These are phyloP conservation scores for Sporothrix euskadiensis DNA, from an alignment of 2,329 filamentous ascomycete genomes.

Conservation along the genomic window DNA sequence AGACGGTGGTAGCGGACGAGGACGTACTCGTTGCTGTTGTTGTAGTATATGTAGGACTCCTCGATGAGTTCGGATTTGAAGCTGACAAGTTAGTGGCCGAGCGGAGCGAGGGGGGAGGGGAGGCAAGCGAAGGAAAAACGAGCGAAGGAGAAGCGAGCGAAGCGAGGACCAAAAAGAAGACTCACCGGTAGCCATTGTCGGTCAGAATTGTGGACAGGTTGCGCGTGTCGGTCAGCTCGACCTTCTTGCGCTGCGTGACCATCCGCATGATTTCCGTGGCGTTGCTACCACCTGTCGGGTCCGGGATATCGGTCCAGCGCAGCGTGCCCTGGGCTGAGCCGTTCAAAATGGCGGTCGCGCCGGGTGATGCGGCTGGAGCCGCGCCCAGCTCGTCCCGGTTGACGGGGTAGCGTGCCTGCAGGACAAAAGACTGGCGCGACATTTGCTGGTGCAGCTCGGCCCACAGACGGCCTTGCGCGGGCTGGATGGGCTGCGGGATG, in stretches of 20 bases:
- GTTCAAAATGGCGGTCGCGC: conserved; percentile 33
- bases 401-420: conserved; percentile 59
- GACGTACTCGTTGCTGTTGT: conserved; percentile 56
- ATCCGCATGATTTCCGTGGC: conserved; percentile 40
- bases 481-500: conserved; percentile 40
- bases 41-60: conserved; percentile 55
- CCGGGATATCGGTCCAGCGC: conserved; percentile 62
- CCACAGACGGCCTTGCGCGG: conserved; percentile 46
- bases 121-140: not conserved
- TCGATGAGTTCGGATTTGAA: conserved; percentile 56
- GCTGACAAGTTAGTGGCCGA: conserved; percentile 38
- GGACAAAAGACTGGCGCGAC: conserved; percentile 56
- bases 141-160: not conserved
- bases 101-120: not conserved
- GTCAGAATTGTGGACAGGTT: conserved; percentile 51
- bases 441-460: conserved; percentile 57
- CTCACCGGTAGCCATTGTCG: conserved; percentile 57
- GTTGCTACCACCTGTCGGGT: conserved; percentile 47
- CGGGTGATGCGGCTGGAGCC: not conserved
- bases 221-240: conserved; percentile 57
- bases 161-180: not conserved
- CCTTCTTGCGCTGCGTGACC: conserved; percentile 55
- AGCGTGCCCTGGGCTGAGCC: conserved; percentile 46
- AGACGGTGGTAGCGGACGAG: conserved; percentile 51
- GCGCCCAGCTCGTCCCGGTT: conserved; percentile 45